Evolutionary conservation across 345 rosid genomes (phyloP), one percentile per base, ranked within the genome.

Genomic region (Pistacia integerrima): DNA sequence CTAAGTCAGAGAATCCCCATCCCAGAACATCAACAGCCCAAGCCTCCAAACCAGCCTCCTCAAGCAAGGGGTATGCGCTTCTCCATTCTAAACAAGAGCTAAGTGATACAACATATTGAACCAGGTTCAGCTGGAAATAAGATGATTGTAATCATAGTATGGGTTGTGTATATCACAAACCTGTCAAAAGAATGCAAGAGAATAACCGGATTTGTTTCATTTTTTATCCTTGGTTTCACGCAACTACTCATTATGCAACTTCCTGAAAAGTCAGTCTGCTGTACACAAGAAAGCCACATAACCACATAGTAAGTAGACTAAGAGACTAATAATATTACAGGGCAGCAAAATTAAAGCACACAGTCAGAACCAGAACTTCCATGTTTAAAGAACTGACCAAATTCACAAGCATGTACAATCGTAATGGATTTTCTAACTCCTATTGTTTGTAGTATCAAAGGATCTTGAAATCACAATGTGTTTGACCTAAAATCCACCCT

Each of bases 11-110:
- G 85, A 94, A 94, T 30, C 97, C 98, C 96, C 93, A 94, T 30
- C 98, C 98, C 36, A 94, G 98, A 82, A 94, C 84, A 83, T 94
- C 98, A 66, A 94, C 61, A 46, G 98, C 98, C 98, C 97, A 94
- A 77, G 89, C 90, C 76, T 92, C 98, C 77, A 89, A 76, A 73
- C 88, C 93, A 60, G 90, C 91, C 36, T 90, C 87, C 78, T 94
- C 97, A 41, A 94, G 94, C 70, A 88, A 76, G 51, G 94, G 92
- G 79, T 86, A 88, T 2, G 89, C 85, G 30, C 88, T 64, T 72
- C 94, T 78, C 98, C 98, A 92, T 77, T 94, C 98, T 64, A 94
- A 82, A 84, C 97, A 94, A 55, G 97, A 92, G 81, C 95, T 92
- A 76, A 61, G 41, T 11, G 8, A 68, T n/a, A 44, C 49, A 79